These are phyloP conservation scores for Elaeis oleifera DNA, from an alignment of 202 grass and related monocot genomes.

Conservation along the genomic window DNA sequence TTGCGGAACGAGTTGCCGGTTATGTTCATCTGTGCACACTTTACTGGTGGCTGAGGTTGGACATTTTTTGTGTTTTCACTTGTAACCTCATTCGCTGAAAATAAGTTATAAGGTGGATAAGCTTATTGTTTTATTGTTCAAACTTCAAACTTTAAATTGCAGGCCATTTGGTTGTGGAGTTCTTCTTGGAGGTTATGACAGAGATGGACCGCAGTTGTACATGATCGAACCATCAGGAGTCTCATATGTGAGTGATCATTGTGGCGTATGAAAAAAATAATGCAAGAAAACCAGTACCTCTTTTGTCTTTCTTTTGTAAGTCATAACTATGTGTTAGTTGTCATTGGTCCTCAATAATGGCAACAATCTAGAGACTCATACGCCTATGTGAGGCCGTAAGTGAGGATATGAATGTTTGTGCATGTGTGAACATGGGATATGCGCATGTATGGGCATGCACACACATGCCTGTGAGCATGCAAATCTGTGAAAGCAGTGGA, in stretches of 20 bases:
- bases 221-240: constrained; percentile 68
- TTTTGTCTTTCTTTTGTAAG: too few relatives aligned
- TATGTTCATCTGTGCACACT: constrained; percentile 89
- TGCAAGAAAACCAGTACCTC: background rate
- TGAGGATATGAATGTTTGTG: too few relatives aligned
- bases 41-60: constrained; percentile 83
- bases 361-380: too few relatives aligned
- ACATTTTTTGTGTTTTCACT: constrained; percentile 7
- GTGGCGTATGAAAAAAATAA: constrained; percentile 4
- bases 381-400: too few relatives aligned
- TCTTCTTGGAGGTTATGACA: constrained; percentile 96
- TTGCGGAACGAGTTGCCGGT: constrained; percentile 67
- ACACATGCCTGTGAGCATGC: too few relatives aligned
- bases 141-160: constrained; percentile 3
- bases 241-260: constrained; percentile 51
- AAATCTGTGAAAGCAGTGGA: too few relatives aligned
- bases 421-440: background rate
- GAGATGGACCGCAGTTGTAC: constrained; percentile 89
- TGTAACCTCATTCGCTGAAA: background rate
- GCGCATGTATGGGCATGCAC: background rate
- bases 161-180: constrained; percentile 73
- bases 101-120: background rate
- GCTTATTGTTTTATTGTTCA: background rate
- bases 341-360: too few relatives aligned
- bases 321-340: too few relatives aligned